Evolutionary conservation across 306 rosid species (phyloP), one percentile per base, ranked within the genome.

Genomic region (Cicer cuneatum): DNA sequence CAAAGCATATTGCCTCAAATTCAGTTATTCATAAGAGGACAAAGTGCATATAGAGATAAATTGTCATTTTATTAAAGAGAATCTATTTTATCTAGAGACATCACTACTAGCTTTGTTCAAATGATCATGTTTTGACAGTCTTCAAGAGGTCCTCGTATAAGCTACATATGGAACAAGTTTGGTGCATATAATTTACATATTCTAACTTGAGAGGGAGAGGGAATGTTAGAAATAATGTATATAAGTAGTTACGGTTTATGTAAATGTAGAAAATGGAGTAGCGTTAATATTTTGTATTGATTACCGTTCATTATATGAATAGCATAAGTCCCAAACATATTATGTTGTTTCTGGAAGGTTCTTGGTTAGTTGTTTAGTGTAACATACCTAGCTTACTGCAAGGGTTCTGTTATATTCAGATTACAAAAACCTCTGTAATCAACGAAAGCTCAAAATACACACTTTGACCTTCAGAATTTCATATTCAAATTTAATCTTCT

Each of bases 391-490:
- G 39, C 68, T 63, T 63, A 63, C 35, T 14, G 35, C 38, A 7
- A 61, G 47, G 46, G 14, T 14, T 61, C 47, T n/a, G 24, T 15
- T 40, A 40, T 40, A 40, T 40, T 40, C 1, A 49, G 7, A 49
- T 39, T 29, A 29, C 33, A 29, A 0, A 40, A 7, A 29, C 15
- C 24, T 8, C 45, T 38, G 35, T 63, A 40, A 63, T 16, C 49
- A 63, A 40, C 49, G 41, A 40, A 40, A 63, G 69, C 9, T 63
- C 69, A 64, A 41, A 41, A 41, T 41, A 41, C 9, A 18, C 43
- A 60, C 6, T 33, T 16, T 10, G 10, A 42, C 70, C 18, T 64
- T 64, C 51, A 64, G 70, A 64, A 41, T 64, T 64, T 64, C 51
- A 64, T 52, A 64, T 64, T 64, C 52, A 41, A 41, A 64, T 6